Percentiles rank a stretch among this genome's conserved stretches.
These are phyloP conservation scores for Ophioceras dolichostomum DNA, from an alignment of 2,329 filamentous ascomycete genomes.

Conservation along the genomic window DNA sequence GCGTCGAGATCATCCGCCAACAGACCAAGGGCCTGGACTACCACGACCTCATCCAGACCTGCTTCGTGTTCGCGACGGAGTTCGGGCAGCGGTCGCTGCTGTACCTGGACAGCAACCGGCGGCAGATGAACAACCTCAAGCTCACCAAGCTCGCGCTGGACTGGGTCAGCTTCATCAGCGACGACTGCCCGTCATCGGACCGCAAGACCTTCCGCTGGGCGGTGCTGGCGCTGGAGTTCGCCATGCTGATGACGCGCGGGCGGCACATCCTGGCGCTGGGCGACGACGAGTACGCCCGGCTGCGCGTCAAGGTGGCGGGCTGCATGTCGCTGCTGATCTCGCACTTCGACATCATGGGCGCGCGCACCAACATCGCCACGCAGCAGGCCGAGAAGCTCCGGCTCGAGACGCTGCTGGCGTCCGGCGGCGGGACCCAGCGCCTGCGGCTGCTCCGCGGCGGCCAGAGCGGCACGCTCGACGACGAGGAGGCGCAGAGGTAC, in stretches of 20 bases:
- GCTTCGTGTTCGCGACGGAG: slow-evolving; percentile 97
- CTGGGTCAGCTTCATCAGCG: slow-evolving; percentile 96
- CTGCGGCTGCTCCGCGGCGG: too few relatives aligned
- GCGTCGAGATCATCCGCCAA: slow-evolving; percentile 80
- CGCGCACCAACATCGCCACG: slow-evolving; percentile 81
- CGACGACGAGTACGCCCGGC: slow-evolving; percentile 71
- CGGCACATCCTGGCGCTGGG: slow-evolving; percentile 86
- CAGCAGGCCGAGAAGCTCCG: slow-evolving; percentile 90
- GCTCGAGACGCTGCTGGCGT: slow-evolving; percentile 67
- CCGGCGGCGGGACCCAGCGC: slow-evolving; percentile 55
- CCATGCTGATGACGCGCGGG: slow-evolving; percentile 93
- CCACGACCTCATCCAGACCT: slow-evolving; percentile 93
- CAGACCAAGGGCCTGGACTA: slow-evolving; percentile 78
- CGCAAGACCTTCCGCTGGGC: slow-evolving; percentile 96
- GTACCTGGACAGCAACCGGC: slow-evolving; percentile 90
- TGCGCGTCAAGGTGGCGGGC: slow-evolving; percentile 82
- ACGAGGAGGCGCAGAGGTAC: slow-evolving; percentile 70
- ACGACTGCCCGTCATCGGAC: slow-evolving; percentile 89
- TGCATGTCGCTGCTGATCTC: slow-evolving; percentile 97
- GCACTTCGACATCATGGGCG: slow-evolving; percentile 98
- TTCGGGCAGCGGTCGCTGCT: slow-evolving; percentile 90
- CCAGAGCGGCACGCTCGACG: slow-evolving; percentile 56
- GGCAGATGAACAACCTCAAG: slow-evolving; percentile 95
- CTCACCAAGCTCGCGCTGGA: slow-evolving; percentile 86
- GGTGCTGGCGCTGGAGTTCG: slow-evolving; percentile 87